phyloP scores from a whole-genome alignment of 495 filamentous ascomycete genomes.

The Xylaria nigripes region DNA sequence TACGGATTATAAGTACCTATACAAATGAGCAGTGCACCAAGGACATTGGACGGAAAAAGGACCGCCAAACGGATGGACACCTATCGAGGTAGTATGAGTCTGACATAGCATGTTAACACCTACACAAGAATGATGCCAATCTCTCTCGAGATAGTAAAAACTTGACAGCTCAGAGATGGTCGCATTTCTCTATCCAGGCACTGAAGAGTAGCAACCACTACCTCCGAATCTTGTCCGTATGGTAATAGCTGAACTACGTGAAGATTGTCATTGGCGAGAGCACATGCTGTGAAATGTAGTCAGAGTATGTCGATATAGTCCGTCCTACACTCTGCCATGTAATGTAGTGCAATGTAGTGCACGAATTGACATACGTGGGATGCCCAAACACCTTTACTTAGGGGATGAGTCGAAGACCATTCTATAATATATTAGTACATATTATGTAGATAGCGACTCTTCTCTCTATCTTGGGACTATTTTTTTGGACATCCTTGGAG shows the following conservation, averaged over 20 bases:
- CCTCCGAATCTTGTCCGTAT: not conserved
- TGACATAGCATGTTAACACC: too few relatives aligned
- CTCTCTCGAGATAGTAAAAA: not conserved
- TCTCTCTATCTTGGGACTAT: not conserved
- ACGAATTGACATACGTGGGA: not conserved
- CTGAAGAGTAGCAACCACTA: too few relatives aligned
- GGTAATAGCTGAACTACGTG: not conserved
- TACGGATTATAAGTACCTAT: not conserved
- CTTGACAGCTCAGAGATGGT: not conserved
- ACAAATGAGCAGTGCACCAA: too few relatives aligned
- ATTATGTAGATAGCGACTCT: not conserved
- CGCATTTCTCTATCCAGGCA: too few relatives aligned
- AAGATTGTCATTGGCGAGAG: not conserved
- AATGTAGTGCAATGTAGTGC: not conserved
- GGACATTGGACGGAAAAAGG: too few relatives aligned
- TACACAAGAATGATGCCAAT: not conserved
- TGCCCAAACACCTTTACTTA: not conserved
- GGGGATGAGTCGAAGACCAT: not conserved
- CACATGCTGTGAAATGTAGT: not conserved
- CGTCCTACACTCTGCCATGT: too few relatives aligned
- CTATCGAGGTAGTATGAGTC: too few relatives aligned
- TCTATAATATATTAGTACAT: not conserved
- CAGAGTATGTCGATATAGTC: not conserved
- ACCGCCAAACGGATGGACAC: too few relatives aligned
- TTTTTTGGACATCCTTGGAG: too few relatives aligned